Evolutionary conservation across 106 monocot genomes (phyloP).

Genomic region (Dendrobium catenatum): DNA sequence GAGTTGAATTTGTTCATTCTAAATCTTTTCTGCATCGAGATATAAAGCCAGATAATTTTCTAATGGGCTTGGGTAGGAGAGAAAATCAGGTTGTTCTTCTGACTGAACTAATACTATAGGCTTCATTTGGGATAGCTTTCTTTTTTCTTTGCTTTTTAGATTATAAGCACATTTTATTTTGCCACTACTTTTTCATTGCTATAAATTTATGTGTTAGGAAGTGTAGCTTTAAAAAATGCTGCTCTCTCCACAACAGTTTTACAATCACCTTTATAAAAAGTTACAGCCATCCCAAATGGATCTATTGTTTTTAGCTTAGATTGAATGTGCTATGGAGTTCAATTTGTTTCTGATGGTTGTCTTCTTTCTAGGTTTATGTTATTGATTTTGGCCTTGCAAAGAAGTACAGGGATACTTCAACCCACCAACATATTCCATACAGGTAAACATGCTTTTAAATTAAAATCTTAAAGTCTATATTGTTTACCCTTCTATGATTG

Average conservation of each 20-base stretch:
- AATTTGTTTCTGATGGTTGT: not conserved
- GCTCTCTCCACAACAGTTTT: too few species aligned
- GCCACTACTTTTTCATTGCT: too few species aligned
- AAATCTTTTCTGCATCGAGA: conserved; percentile 70
- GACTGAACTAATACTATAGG: not conserved
- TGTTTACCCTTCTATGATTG: too few species aligned
- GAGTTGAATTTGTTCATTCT: conserved; percentile 59
- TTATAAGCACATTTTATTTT: too few species aligned
- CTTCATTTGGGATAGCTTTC: not conserved
- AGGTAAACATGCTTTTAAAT: conserved; percentile 23
- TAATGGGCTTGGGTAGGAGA: conserved; percentile 67
- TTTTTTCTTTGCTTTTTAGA: too few species aligned
- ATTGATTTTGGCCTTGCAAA: conserved; percentile 77
- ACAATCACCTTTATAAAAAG: too few species aligned
- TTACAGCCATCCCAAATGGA: too few species aligned
- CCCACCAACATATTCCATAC: conserved; percentile 64
- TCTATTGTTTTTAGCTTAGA: too few species aligned
- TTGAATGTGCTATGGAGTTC: not conserved
- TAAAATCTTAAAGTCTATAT: too few species aligned
- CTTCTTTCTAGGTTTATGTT: conserved; percentile 39
- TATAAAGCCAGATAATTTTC: conserved; percentile 76
- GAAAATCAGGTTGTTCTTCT: conserved; percentile 46
- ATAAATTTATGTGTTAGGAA: too few species aligned
- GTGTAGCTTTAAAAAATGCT: too few species aligned
- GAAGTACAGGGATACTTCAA: conserved; percentile 54